Evolutionary conservation across 352 stramenopile species (phyloP).

Genomic region (Thalassiosira ordinaria): DNA sequence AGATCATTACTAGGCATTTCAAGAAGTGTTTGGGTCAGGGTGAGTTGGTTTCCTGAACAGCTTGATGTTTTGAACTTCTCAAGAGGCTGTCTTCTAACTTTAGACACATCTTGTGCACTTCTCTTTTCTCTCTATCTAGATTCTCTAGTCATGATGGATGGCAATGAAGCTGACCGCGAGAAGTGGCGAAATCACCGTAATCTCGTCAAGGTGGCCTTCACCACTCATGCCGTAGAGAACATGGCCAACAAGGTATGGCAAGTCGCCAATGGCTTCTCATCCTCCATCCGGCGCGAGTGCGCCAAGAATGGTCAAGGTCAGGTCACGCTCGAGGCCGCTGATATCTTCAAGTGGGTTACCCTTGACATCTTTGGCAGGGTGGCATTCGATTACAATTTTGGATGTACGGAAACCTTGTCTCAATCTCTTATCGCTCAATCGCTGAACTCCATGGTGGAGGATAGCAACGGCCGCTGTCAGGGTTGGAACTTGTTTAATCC

Average conservation of each 20-base stretch:
- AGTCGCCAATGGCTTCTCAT: not conserved
- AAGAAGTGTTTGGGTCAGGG: not conserved
- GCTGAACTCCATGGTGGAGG: not conserved
- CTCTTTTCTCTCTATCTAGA: not conserved
- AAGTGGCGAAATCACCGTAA: not conserved
- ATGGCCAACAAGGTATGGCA: conserved; percentile 6
- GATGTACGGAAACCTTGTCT: not conserved
- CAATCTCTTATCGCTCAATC: not conserved
- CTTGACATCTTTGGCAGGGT: not conserved
- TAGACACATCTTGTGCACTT: not conserved
- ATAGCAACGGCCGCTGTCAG: not conserved
- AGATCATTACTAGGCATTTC: not conserved
- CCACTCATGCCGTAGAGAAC: not conserved
- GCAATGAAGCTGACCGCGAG: not conserved
- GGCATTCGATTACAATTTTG: not conserved
- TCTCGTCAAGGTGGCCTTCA: not conserved
- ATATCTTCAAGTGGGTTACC: not conserved
- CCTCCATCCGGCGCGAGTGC: not conserved
- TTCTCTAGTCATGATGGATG: not conserved
- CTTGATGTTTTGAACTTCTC: too few species aligned
- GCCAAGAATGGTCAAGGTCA: not conserved
- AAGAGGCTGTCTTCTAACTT: not conserved
- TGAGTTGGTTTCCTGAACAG: too few species aligned
- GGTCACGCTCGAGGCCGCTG: not conserved
- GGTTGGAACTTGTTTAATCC: not conserved